Evolutionary conservation across 2,329 filamentous ascomycete genomes (phyloP).

Genomic region (Exophiala dermatitidis): DNA sequence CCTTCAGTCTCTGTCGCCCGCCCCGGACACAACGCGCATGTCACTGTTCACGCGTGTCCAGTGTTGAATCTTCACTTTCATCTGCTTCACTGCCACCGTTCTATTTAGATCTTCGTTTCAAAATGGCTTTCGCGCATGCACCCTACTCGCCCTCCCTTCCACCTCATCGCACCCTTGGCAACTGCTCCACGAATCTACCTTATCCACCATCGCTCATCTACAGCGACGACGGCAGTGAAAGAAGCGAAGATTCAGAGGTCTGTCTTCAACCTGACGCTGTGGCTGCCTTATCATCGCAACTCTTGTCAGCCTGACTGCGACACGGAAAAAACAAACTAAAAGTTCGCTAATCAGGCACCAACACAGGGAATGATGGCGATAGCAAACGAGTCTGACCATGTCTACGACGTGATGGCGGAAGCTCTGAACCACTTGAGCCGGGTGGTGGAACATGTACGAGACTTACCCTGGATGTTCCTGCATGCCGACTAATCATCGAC

Average conservation of each 20-base stretch:
- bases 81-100: slow-evolving; percentile 12
- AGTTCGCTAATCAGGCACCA: slow-evolving; percentile 17
- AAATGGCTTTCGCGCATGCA: slow-evolving; percentile 14
- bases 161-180: slow-evolving; percentile 12
- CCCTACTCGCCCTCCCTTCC: slow-evolving; percentile 12
- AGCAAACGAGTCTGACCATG: slow-evolving; percentile 22
- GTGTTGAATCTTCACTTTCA: not conserved
- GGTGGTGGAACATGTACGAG: slow-evolving; percentile 27
- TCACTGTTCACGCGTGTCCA: not conserved
- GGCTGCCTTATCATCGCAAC: not conserved
- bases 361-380: slow-evolving; percentile 23
- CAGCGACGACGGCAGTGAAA: slow-evolving; percentile 16
- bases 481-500: slow-evolving; percentile 19
- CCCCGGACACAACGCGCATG: not conserved
- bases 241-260: slow-evolving; percentile 21
- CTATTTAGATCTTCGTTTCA: not conserved
- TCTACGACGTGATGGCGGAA: slow-evolving; percentile 24
- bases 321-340: not conserved
- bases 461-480: slow-evolving; percentile 2
- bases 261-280: slow-evolving; percentile 1
- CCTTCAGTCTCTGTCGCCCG: not conserved
- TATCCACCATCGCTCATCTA: slow-evolving; percentile 23
- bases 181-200: slow-evolving; percentile 11
- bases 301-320: not conserved
- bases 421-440: slow-evolving; percentile 23